Percentiles rank a stretch among this genome's conserved stretches.
These are phyloP conservation scores for Tothia fuscella DNA, from an alignment of 2,329 filamentous ascomycete species.

Conservation along the genomic window DNA sequence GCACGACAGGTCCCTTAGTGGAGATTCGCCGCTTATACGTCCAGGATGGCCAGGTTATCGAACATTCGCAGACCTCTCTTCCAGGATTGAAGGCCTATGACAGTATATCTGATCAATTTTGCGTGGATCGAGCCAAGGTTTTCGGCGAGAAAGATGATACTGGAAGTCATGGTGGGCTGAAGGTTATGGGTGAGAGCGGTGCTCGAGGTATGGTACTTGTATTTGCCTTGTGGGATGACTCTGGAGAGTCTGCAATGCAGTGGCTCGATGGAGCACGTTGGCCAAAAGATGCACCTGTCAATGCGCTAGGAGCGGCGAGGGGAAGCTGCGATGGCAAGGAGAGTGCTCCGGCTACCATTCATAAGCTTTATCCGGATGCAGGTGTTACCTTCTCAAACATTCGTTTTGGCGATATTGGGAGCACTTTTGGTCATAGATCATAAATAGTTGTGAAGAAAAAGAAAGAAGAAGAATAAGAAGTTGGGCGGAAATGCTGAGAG, in stretches of 20 bases:
- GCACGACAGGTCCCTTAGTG: conserved; percentile 19
- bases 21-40: conserved; percentile 40
- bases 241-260: conserved; percentile 52
- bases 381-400: conserved; percentile 29
- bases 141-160: conserved; percentile 34
- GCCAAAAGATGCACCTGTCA: conserved; percentile 33
- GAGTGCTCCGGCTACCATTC: conserved; percentile 25
- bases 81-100: conserved; percentile 31
- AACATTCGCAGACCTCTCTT: conserved; percentile 31
- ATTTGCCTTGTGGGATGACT: conserved; percentile 53
- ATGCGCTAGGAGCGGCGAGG: conserved; percentile 23
- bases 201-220: conserved; percentile 51
- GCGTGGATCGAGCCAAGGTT: conserved; percentile 40
- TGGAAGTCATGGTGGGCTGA: conserved; percentile 41
- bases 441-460: no score
- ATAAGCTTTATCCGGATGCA: conserved; percentile 22
- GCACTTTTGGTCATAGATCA: no score
- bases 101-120: conserved; percentile 48
- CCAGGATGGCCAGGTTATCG: conserved; percentile 37
- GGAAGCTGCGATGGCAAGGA: conserved; percentile 25
- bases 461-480: no score
- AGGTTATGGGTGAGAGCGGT: conserved; percentile 43
- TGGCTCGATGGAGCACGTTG: conserved; percentile 56
- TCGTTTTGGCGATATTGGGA: conserved; percentile 28
- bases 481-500: no score